phyloP scores from a whole-genome alignment of 345 rosid genomes.

The Psidium friedrichsthalianum region DNA sequence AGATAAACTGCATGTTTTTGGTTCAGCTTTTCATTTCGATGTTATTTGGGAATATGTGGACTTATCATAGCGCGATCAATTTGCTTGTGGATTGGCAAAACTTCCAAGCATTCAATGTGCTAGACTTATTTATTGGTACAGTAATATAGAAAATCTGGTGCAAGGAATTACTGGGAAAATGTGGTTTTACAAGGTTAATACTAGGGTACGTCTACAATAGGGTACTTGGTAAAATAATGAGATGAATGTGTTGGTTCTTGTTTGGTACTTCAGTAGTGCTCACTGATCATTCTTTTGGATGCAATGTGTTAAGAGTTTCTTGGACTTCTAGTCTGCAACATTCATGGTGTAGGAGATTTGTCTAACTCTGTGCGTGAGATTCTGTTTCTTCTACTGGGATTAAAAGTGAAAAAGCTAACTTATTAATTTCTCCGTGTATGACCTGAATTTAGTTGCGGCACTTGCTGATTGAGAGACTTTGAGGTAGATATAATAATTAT shows the following conservation, averaged over 20 bases:
- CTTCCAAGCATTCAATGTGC: background rate
- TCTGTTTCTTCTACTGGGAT: background rate
- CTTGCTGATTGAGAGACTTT: background rate
- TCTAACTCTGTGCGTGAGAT: background rate
- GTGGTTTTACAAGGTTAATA: background rate
- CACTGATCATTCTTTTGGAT: background rate
- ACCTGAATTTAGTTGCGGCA: background rate
- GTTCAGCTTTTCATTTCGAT: background rate
- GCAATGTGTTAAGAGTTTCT: background rate
- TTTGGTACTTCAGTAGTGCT: background rate
- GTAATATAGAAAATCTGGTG: background rate
- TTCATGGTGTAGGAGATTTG: background rate
- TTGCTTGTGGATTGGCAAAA: background rate
- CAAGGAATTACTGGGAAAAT: background rate
- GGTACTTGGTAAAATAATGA: background rate
- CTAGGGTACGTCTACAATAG: background rate
- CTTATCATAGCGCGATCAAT: background rate
- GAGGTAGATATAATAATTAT: background rate
- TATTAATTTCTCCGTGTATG: background rate
- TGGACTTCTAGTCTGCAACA: background rate
- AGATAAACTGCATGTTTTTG: background rate
- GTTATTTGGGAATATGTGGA: background rate
- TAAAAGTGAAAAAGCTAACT: background rate
- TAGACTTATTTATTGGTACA: background rate
- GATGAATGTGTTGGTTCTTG: background rate